Conservation (phyloP, 495 filamentous ascomycete genomes). For the Podospora appendiculata region DNA sequence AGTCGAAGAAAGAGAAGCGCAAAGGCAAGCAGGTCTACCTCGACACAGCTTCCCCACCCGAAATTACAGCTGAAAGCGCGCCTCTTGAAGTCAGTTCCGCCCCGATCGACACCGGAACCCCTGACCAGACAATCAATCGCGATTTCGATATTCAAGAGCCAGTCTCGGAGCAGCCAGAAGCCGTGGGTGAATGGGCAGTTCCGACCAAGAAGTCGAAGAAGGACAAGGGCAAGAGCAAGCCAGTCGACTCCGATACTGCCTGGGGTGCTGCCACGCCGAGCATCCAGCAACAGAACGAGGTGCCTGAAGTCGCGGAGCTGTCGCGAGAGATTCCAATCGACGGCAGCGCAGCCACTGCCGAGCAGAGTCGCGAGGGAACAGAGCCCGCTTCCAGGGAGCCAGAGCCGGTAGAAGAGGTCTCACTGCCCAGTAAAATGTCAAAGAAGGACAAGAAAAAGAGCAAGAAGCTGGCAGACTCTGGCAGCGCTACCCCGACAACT, state of each 20-base stretch:
- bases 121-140: no score
- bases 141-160: no score
- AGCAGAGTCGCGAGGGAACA: conserved; percentile 1
- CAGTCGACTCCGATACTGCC: conserved; percentile 10
- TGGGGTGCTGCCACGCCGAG: conserved; percentile 14
- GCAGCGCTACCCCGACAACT: conserved; percentile 3
- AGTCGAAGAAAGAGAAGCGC: neutral
- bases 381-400: neutral
- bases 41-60: no score
- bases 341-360: neutral
- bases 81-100: no score
- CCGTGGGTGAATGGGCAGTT: neutral
- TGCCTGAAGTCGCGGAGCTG: conserved; percentile 2
- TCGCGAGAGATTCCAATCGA: neutral
- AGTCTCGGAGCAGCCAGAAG: neutral
- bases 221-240: conserved; percentile 6
- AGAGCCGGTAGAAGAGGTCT: conserved; percentile 9
- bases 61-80: no score
- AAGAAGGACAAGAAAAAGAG: conserved; percentile 19
- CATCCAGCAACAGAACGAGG: neutral
- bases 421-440: conserved; percentile 20
- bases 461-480: conserved; percentile 11
- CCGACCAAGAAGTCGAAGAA: conserved; percentile 17
- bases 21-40: neutral
- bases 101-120: no score